phyloP scores from a whole-genome alignment of 2,329 filamentous ascomycete genomes.

The Dothidotthia symphoricarpi region DNA sequence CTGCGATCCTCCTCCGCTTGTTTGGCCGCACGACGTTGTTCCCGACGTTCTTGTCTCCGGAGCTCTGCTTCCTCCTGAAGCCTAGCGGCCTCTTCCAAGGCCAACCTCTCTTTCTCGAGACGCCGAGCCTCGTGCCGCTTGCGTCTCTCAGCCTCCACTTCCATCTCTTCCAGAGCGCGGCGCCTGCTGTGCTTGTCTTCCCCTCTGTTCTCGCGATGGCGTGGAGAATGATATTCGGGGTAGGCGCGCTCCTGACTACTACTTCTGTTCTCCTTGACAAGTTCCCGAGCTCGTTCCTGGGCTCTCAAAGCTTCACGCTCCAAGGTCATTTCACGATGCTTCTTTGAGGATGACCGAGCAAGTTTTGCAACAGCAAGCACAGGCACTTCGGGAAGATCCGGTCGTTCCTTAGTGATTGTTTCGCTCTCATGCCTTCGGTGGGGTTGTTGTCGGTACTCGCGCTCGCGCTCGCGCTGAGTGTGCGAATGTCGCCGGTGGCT shows the following conservation, averaged over 20 bases:
- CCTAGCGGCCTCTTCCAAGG: conserved; percentile 27
- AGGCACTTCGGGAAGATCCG: conserved; percentile 16
- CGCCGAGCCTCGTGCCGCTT: conserved; percentile 31
- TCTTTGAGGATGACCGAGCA: conserved; percentile 21
- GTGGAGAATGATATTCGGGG: conserved; percentile 28
- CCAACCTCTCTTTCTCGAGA: conserved; percentile 27
- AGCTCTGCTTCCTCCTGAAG: conserved; percentile 25
- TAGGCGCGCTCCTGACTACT: conserved; percentile 30
- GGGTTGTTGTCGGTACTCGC: conserved; percentile 28
- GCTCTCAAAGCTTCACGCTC: conserved; percentile 26
- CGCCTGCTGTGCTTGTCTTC: conserved; percentile 33
- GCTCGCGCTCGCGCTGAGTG: conserved; percentile 12
- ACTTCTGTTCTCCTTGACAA: conserved; percentile 17
- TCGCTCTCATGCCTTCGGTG: conserved; percentile 34
- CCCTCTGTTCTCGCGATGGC: conserved; percentile 25
- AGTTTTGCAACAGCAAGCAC: conserved; percentile 22
- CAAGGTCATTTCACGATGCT: conserved; percentile 35
- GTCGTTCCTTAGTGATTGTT: conserved; percentile 27
- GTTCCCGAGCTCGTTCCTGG: conserved; percentile 21
- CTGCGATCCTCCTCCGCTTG: conserved; percentile 23
- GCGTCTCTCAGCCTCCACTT: conserved; percentile 27
- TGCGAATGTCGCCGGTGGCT: conserved; percentile 32
- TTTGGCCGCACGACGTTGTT: conserved; percentile 27
- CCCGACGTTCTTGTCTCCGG: conserved; percentile 25
- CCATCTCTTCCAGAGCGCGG: conserved; percentile 22